These are phyloP conservation scores for Trametes sp. DNA, from an alignment of 1,284 basidiomycete species.

Conservation along the genomic window DNA sequence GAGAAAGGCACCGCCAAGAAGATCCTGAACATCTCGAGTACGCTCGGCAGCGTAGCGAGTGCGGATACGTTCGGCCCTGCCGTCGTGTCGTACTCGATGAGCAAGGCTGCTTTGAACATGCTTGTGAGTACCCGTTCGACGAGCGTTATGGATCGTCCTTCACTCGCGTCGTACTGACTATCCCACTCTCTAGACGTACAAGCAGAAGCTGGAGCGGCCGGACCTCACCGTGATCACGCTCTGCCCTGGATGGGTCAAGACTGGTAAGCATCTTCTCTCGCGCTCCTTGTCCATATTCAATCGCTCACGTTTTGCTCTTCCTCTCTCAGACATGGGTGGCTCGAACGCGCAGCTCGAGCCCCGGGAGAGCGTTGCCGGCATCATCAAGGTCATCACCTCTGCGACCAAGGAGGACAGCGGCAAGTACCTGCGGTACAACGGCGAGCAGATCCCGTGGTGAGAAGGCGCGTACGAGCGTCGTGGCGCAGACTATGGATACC, in stretches of 20 bases:
- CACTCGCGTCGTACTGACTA: too few species aligned
- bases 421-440: conserved; percentile 38
- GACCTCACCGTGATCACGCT: conserved; percentile 35
- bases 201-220: conserved; percentile 38
- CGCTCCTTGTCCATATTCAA: background rate
- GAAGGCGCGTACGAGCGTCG: too few species aligned
- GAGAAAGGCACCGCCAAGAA: conserved; percentile 1
- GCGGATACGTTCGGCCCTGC: background rate
- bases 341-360: conserved; percentile 1
- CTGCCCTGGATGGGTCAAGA: conserved; percentile 41
- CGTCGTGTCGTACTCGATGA: conserved; percentile 38
- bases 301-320: background rate
- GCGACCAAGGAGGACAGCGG: conserved; percentile 34
- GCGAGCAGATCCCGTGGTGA: conserved; percentile 31
- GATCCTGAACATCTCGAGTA: conserved; percentile 1
- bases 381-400: conserved; percentile 33
- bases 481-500: background rate
- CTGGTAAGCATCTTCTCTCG: conserved; percentile 28
- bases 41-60: background rate
- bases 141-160: background rate
- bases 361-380: conserved; percentile 34
- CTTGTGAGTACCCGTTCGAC: conserved; percentile 31
- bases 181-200: conserved; percentile 36
- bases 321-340: background rate
- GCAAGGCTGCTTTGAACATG: conserved; percentile 42